These are phyloP conservation scores for Coemansia sp. DNA, from an alignment of 192 early-diverging fungal genomes.

Conservation along the genomic window DNA sequence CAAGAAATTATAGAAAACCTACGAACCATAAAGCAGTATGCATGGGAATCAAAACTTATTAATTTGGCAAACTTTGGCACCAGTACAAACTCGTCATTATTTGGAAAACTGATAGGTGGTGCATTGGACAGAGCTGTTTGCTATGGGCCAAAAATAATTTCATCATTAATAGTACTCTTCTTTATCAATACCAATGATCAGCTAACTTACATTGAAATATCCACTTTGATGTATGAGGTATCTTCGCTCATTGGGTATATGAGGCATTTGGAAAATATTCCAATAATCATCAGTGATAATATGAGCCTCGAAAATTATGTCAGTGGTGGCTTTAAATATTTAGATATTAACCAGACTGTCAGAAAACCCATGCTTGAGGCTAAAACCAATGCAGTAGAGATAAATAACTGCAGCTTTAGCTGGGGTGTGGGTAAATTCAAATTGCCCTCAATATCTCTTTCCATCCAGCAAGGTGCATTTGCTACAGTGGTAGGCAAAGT, in stretches of 20 bases:
- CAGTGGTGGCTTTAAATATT: background rate
- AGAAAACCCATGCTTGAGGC: background rate
- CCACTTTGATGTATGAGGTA: background rate
- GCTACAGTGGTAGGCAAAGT: conserved; percentile 55
- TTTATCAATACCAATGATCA: background rate
- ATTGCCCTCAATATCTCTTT: conserved; percentile 1
- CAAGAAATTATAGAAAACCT: background rate
- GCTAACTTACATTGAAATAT: background rate
- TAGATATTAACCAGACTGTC: background rate
- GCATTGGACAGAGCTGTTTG: background rate
- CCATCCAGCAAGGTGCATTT: conserved; percentile 16
- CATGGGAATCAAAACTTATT: background rate
- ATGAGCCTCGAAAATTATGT: background rate
- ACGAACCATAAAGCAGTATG: background rate
- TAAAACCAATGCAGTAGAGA: background rate
- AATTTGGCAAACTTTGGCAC: background rate
- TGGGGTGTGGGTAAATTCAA: conserved; percentile 24
- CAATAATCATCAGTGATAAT: background rate
- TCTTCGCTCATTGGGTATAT: background rate
- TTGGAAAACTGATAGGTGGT: too few relatives aligned
- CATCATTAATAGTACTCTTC: background rate
- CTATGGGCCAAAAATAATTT: background rate
- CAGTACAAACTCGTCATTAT: too few relatives aligned
- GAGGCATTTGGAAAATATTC: too few relatives aligned
- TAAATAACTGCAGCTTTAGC: conserved; percentile 13